phyloP scores from a whole-genome alignment of 2,329 filamentous ascomycete species.

The Colletotrichum cuscutae region DNA sequence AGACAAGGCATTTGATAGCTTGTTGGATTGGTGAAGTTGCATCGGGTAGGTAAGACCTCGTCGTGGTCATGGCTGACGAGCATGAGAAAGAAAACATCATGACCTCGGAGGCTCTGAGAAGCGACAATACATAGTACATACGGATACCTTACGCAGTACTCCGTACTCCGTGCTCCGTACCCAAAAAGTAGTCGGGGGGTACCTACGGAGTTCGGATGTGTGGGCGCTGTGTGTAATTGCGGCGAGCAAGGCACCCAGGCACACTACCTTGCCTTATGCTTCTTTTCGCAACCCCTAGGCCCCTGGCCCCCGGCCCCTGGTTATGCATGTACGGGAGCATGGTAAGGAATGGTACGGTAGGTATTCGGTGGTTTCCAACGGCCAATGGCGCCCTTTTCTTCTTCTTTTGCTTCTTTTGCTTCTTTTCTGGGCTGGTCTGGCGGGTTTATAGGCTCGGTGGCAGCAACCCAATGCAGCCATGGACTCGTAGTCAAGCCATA shows the following conservation, averaged over 20 bases:
- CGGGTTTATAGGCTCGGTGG: neutral
- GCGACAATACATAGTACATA: too few relatives aligned
- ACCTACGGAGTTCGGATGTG: neutral
- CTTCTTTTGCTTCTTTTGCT: neutral
- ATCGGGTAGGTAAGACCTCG: neutral
- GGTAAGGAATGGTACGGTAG: neutral
- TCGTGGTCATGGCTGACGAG: neutral
- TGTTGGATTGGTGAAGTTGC: neutral
- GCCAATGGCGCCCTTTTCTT: neutral
- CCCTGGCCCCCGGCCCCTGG: neutral
- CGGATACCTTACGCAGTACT: too few relatives aligned
- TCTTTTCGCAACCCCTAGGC: constrained; percentile 25
- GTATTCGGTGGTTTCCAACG: neutral
- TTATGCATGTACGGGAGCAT: too few relatives aligned
- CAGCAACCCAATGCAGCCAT: neutral
- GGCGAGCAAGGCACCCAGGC: neutral
- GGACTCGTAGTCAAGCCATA: neutral
- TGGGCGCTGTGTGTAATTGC: neutral
- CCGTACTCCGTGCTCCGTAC: too few relatives aligned
- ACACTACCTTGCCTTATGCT: constrained; percentile 25
- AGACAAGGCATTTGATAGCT: neutral
- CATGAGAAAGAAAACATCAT: neutral
- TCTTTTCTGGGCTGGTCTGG: neutral
- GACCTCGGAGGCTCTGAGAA: neutral
- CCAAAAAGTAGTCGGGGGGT: neutral